These are phyloP conservation scores for Colletotrichum siamense DNA, from an alignment of 2,329 filamentous ascomycete species.

Conservation along the genomic window DNA sequence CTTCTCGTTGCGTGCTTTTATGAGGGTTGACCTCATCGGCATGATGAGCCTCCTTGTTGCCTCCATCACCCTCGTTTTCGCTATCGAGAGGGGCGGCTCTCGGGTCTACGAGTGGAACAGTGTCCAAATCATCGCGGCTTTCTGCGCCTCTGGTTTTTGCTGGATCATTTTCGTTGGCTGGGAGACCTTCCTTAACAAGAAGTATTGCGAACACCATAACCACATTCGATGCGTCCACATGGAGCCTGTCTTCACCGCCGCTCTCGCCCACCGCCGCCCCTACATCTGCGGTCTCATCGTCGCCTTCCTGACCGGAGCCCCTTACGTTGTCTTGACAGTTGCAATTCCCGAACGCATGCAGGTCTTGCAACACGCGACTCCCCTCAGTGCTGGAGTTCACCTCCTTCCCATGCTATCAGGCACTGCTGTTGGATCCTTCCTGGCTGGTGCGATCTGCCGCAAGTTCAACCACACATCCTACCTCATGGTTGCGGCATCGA, in stretches of 20 bases:
- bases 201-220: not conserved
- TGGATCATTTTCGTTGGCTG: constrained; percentile 56
- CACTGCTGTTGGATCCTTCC: constrained; percentile 61
- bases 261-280: constrained; percentile 51
- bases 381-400: constrained; percentile 61
- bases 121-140: constrained; percentile 52
- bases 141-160: constrained; percentile 52
- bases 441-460: constrained; percentile 58
- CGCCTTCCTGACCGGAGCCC: constrained; percentile 62
- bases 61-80: constrained; percentile 60
- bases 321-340: constrained; percentile 63
- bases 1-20: constrained; percentile 47
- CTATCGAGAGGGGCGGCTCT: constrained; percentile 62
- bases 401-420: constrained; percentile 63
- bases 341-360: constrained; percentile 66
- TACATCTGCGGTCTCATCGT: constrained; percentile 56
- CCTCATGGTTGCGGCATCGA: constrained; percentile 54
- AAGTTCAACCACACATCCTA: constrained; percentile 59
- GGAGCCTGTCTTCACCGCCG: constrained; percentile 61
- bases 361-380: constrained; percentile 58
- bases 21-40: constrained; percentile 58
- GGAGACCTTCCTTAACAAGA: constrained; percentile 44
- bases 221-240: constrained; percentile 33
- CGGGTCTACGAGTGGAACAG: constrained; percentile 57
- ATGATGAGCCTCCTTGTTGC: constrained; percentile 54